Evolutionary conservation across 495 filamentous ascomycete genomes (phyloP).

Genomic region (Xylaria curta): DNA sequence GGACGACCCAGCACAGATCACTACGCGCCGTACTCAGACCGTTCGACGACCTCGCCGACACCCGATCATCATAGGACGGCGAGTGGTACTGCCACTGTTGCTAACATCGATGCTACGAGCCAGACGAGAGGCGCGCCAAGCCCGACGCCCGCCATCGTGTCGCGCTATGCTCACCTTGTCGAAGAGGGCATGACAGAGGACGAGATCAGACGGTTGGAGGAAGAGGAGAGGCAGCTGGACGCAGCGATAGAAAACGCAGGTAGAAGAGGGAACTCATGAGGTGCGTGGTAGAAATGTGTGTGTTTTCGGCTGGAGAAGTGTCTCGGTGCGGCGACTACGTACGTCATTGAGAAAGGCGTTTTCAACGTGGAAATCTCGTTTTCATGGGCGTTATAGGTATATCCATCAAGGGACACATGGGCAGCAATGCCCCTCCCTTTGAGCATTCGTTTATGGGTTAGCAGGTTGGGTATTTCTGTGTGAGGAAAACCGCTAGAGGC

Average conservation of each 20-base stretch:
- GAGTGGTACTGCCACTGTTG: slow-evolving; percentile 3
- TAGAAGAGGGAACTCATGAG: slow-evolving; percentile 26
- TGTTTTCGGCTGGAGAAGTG: not conserved
- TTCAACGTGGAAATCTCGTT: not conserved
- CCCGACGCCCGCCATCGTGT: slow-evolving; percentile 25
- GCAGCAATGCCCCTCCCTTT: not conserved
- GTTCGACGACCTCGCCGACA: slow-evolving; percentile 18
- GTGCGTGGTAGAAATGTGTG: not conserved
- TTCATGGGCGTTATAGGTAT: slow-evolving; percentile 12
- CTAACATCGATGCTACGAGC: not conserved
- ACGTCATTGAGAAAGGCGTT: not conserved
- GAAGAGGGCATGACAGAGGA: slow-evolving; percentile 60
- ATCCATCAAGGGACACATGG: slow-evolving; percentile 18
- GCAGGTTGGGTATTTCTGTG: not conserved
- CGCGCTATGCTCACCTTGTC: slow-evolving; percentile 53
- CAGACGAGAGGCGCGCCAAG: slow-evolving; percentile 20
- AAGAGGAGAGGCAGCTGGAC: slow-evolving; percentile 56
- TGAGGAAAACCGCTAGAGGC: not conserved
- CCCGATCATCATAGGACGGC: slow-evolving; percentile 17
- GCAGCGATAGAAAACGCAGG: slow-evolving; percentile 53
- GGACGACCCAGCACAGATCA: slow-evolving; percentile 15
- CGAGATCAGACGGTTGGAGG: slow-evolving; percentile 53
- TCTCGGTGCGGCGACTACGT: not conserved
- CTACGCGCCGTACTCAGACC: slow-evolving; percentile 50
- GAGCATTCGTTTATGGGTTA: slow-evolving; percentile 19